Evolutionary conservation across 2,329 filamentous ascomycete genomes (phyloP).

Genomic region (Alternaria alternata): DNA sequence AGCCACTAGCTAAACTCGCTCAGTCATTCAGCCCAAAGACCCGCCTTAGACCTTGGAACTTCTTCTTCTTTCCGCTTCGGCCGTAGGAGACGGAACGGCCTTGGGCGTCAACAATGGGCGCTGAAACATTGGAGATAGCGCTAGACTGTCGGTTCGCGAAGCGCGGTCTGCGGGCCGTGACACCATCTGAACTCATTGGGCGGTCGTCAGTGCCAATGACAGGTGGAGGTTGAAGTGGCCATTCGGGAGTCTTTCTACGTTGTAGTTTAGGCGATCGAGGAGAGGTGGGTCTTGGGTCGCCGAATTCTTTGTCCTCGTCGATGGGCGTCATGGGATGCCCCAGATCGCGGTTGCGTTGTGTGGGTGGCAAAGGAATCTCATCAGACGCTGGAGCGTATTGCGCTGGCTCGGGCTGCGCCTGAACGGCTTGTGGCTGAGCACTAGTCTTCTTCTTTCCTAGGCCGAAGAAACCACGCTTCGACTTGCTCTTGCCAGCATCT

Average conservation of each 20-base stretch:
- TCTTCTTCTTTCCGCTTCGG: constrained; percentile 65
- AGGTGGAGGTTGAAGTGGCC: constrained; percentile 58
- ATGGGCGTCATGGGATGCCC: constrained; percentile 45
- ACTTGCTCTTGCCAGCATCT: constrained; percentile 47
- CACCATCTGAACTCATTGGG: constrained; percentile 45
- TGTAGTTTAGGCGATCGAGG: constrained; percentile 56
- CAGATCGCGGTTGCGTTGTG: constrained; percentile 34
- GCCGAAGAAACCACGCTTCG: constrained; percentile 56
- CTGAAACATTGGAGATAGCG: constrained; percentile 29
- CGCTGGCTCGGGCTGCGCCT: constrained; percentile 43
- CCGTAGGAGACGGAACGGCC: constrained; percentile 36
- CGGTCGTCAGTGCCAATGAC: constrained; percentile 34
- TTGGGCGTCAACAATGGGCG: constrained; percentile 30
- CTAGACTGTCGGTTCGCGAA: constrained; percentile 37
- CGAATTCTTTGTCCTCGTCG: constrained; percentile 45
- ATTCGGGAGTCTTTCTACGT: constrained; percentile 57
- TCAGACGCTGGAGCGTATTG: constrained; percentile 39
- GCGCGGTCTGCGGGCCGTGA: constrained; percentile 29
- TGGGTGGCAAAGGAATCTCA: constrained; percentile 43
- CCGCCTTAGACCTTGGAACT: constrained; percentile 70
- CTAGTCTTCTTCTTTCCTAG: constrained; percentile 68
- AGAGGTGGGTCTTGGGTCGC: constrained; percentile 16
- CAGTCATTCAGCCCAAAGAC: constrained; percentile 69
- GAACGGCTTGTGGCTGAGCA: constrained; percentile 39
- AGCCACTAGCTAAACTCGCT: constrained; percentile 27